Base-by-base conservation (phyloP, 768 basidiomycete species). In the Pleurotus platypus region DNA sequence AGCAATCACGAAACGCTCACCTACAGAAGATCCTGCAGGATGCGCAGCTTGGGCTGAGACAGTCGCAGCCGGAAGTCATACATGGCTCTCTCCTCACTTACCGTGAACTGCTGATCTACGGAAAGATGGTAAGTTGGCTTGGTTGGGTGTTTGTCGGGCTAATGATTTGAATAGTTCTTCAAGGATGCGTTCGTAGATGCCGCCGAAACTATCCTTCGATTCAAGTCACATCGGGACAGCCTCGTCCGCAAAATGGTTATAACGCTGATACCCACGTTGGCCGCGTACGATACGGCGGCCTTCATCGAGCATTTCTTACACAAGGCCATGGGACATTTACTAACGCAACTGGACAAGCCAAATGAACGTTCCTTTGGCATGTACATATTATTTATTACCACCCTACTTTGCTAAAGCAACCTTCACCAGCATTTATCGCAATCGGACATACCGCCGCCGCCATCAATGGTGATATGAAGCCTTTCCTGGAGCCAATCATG, bases 201-300 rank as follows among this genome's bases (percentile, higher is more conserved):
- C 5, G 92, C 92, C 58, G 95, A 98, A 55, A 86, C 91, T 61
- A 92, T 98, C 47, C 78, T 98, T 26, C 83, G 85, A 38, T 97
- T 95, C 78, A 89, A 87, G 69, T 82, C 88, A 7, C 90, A 93
- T 68, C 82, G 92, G 61, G 97, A 99, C 64, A 75, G 83, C 16
- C 83, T 93, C 39, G 89, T 99, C 58, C 86, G 94, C 45, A 90
- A 92, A 70, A 94, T 93, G 76, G 95, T 98, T 58, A 94, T 98
- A 66, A 90, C 91, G 6, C 85, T 99, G 66, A 94, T 99, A 46
- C 96, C 97, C 0, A 91, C 92, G 4, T 83, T 98, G 60, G 96
- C 95, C 20, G 87, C 89, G 2, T 99, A 98, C 69, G 94, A 98
- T 67, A 92, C 92, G 1, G 86, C 91, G 67, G 92, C 89, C 0